These are phyloP conservation scores for Epipyxis sp. DNA, from an alignment of 108 stramenopile genomes.

Conservation along the genomic window DNA sequence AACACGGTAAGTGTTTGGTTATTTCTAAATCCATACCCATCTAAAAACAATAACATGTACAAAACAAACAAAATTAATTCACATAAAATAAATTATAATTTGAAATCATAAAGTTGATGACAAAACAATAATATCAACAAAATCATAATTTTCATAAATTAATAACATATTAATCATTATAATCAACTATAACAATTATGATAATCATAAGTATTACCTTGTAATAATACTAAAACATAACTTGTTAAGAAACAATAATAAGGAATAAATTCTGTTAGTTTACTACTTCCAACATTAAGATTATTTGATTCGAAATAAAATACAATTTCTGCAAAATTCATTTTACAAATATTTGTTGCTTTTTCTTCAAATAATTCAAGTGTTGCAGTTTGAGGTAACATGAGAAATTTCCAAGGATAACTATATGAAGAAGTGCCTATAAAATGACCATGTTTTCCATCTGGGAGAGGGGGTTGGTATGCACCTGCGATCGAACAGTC, in stretches of 20 bases:
- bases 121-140: no score
- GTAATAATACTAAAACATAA: slow-evolving; percentile 64
- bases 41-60: slow-evolving; percentile 19
- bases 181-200: no score
- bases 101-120: no score
- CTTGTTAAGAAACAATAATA: slow-evolving; percentile 72
- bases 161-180: no score
- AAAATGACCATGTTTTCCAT: background rate
- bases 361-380: background rate
- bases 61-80: background rate
- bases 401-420: slow-evolving; percentile 20
- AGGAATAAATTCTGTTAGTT: slow-evolving; percentile 37
- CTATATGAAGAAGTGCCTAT: slow-evolving; percentile 25
- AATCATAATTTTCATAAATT: no score
- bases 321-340: background rate
- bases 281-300: slow-evolving; percentile 45
- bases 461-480: slow-evolving; percentile 79
- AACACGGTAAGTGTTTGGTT: slow-evolving; percentile 67
- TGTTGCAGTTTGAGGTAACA: slow-evolving; percentile 18
- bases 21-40: slow-evolving; percentile 69
- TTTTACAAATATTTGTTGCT: slow-evolving; percentile 11
- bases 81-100: no score
- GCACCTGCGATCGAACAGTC: slow-evolving; percentile 83
- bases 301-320: slow-evolving; percentile 28
- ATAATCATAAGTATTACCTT: background rate